Conservation (phyloP, 1,284 basidiomycete genomes). For the Ceratobasidium sp. region DNA sequence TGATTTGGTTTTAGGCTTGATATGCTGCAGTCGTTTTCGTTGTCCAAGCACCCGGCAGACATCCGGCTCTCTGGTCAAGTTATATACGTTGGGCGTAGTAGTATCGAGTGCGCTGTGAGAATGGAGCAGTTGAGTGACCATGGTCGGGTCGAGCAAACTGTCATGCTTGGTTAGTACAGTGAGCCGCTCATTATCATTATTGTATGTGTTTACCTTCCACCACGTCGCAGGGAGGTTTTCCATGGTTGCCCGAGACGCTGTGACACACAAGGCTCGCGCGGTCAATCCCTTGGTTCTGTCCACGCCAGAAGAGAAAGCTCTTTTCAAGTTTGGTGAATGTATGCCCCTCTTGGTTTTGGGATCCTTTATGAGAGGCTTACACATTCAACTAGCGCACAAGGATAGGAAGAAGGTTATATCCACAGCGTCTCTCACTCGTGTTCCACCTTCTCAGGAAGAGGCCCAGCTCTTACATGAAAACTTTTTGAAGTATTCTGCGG, state of each 20-base stretch:
- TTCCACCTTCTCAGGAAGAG: conserved; percentile 74
- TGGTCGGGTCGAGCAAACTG: conserved; percentile 60
- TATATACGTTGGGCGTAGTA: conserved; percentile 75
- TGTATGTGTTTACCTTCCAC: neutral
- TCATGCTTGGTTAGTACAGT: conserved; percentile 65
- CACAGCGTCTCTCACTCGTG: conserved; percentile 66
- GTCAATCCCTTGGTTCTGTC: conserved; percentile 70
- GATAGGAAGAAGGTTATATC: conserved; percentile 61
- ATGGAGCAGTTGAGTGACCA: conserved; percentile 69
- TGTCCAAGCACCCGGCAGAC: conserved; percentile 58
- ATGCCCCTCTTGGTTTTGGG: conserved; percentile 44
- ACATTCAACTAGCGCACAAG: conserved; percentile 57
- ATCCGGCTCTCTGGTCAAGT: conserved; percentile 79
- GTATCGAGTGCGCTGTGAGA: conserved; percentile 82
- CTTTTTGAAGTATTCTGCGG: conserved; percentile 65
- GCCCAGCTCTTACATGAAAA: conserved; percentile 70
- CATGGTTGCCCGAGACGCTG: conserved; percentile 80
- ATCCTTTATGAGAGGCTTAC: neutral
- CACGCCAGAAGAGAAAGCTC: conserved; percentile 66
- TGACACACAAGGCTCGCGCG: conserved; percentile 66
- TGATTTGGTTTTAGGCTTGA: conserved; percentile 59
- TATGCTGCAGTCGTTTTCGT: conserved; percentile 57
- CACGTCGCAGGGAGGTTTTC: conserved; percentile 66
- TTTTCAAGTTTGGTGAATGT: conserved; percentile 75
- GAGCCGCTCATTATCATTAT: conserved; percentile 7